Evolutionary conservation across 2,329 filamentous ascomycete species (phyloP), one percentile per base, ranked within the genome.

Genomic region (Sporothrix variecibatus): DNA sequence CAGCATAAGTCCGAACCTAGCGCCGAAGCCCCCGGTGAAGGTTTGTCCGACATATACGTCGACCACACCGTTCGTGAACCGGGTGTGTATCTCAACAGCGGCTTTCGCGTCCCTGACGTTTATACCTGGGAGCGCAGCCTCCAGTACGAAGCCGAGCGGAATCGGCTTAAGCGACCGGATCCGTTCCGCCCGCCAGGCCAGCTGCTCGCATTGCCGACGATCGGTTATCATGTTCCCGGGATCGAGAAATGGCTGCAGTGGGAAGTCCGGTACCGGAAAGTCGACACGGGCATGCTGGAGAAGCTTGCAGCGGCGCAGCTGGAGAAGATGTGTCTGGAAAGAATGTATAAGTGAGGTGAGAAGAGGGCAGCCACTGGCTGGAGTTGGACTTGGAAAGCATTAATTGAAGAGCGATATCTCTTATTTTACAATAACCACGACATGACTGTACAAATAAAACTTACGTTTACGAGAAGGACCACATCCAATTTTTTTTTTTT

Each of bases 121-220:
- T n/a, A 12, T 9, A 9, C 15, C 23, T 78, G 76, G 75, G 76
- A 77, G 73, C 60, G 68, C 31, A 53, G 12, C 28, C 23, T 8
- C 9, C 34, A 62, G 46, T 49, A 40, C n/a, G 9, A 20, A 12
- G 11, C 6, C 56, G 56, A 31, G 8, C 11, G 4, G 11, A 7
- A 7, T 26, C 56, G 23, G 56, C 23, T 49, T 3, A 17, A 17
- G 38, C 49, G 46, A 34, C 9, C 20, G 46, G 75, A 28, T 2
- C 68, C 46, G 3, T 5, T 17, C 5, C 49, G 34, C 7, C 74
- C 74, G 15, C 80, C 80, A 26, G 76, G 83, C 77, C 84, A 83
- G 56, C 78, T 90, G 73, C 76, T 90, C 15, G 87, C 86, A 31
- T 81, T 90, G 74, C 88, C 88, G 2, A 87, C 86, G 28, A 78